A percentile compares a stretch with the other conserved stretches of the same genome.
phyloP scores from a whole-genome alignment of 2,329 filamentous ascomycete species.

The Emergomyces pasteurianus region DNA sequence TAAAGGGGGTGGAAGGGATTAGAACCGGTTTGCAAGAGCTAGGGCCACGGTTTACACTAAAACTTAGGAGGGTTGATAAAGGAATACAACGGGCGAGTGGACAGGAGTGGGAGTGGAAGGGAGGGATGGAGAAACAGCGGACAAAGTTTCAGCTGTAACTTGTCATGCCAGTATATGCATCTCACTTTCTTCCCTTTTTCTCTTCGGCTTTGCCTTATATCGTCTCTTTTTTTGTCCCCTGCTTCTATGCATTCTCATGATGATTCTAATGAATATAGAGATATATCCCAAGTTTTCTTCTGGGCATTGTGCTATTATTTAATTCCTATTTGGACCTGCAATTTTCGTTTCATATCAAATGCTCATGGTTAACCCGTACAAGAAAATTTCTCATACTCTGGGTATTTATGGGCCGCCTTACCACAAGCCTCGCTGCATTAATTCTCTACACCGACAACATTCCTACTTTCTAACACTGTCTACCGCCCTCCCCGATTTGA shows the following conservation, averaged over 20 bases:
- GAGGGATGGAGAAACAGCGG: slow-evolving; percentile 83
- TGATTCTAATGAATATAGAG: slow-evolving; percentile 1
- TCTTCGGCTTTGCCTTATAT: neutral
- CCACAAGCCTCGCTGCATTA: neutral
- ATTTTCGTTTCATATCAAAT: neutral
- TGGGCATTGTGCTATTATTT: neutral
- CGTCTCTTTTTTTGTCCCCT: neutral
- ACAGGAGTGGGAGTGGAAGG: slow-evolving; percentile 94
- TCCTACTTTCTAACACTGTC: neutral
- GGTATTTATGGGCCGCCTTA: neutral
- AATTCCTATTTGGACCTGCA: neutral
- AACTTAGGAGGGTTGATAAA: slow-evolving; percentile 81
- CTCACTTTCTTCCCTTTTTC: neutral
- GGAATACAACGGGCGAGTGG: slow-evolving; percentile 67
- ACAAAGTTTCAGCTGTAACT: slow-evolving; percentile 79
- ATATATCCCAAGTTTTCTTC: neutral
- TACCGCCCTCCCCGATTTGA: neutral
- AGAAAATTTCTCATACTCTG: neutral
- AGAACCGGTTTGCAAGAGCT: slow-evolving; percentile 82
- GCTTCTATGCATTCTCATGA: neutral
- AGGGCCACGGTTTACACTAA: slow-evolving; percentile 72
- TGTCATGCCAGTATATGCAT: neutral
- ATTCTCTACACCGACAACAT: neutral
- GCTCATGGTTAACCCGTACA: too few relatives aligned
- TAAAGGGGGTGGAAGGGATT: slow-evolving; percentile 76